A percentile compares a stretch with the other conserved stretches of the same genome.
phyloP scores from a whole-genome alignment of 2,329 filamentous ascomycete genomes.

The Emergomyces pasteurianus region DNA sequence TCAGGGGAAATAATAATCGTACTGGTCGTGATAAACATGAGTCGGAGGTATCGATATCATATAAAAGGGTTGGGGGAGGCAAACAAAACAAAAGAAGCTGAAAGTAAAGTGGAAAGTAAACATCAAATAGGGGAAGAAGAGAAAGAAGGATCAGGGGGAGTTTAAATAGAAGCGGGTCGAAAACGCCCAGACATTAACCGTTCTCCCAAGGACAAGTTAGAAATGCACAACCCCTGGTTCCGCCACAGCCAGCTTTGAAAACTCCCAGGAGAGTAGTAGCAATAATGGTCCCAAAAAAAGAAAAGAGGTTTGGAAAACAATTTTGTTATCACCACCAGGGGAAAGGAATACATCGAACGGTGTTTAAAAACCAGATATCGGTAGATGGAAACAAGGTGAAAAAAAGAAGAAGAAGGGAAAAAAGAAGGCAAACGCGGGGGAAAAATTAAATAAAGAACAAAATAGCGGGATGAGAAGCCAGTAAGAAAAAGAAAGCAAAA shows the following conservation, averaged over 20 bases:
- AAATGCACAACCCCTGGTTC: background rate
- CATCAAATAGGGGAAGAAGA: background rate
- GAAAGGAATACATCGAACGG: background rate
- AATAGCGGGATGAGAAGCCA: slow-evolving; percentile 20
- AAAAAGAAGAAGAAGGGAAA: background rate
- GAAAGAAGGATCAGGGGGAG: background rate
- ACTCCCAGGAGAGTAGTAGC: background rate
- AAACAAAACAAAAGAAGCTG: background rate
- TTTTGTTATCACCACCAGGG: background rate
- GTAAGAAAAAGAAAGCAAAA: slow-evolving; percentile 7
- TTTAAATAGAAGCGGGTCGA: background rate
- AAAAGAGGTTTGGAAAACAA: background rate
- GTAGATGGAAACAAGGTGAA: background rate
- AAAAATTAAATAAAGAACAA: background rate
- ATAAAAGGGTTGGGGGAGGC: background rate
- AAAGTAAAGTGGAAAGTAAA: background rate
- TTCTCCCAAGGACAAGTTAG: background rate
- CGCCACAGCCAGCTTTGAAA: background rate
- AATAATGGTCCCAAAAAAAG: background rate
- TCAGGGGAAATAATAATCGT: background rate
- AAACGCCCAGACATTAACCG: background rate
- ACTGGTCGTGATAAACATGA: background rate
- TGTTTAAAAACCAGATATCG: background rate
- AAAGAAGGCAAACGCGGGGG: background rate
- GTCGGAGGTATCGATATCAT: background rate